These are phyloP conservation scores for Quercus berberidifolia DNA, from an alignment of 306 rosid species.

Conservation along the genomic window DNA sequence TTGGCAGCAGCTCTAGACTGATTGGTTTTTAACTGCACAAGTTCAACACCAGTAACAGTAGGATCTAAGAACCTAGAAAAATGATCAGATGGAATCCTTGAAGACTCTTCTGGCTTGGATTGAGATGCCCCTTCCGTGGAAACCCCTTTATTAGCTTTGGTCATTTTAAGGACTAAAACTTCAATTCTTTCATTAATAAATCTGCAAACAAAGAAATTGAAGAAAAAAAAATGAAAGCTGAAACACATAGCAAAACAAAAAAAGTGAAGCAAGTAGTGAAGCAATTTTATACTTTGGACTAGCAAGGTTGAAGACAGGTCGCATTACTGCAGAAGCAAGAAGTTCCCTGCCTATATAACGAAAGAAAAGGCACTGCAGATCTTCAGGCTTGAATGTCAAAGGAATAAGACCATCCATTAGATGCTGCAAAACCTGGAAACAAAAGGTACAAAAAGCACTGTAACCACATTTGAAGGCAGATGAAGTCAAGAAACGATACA, in stretches of 20 bases:
- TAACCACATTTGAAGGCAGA: constrained; percentile 16
- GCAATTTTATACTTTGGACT: constrained; percentile 65
- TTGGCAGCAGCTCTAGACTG: constrained; percentile 40
- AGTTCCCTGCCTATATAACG: constrained; percentile 86
- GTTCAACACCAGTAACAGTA: constrained; percentile 88
- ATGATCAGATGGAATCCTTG: constrained; percentile 52
- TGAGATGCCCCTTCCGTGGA: constrained; percentile 36
- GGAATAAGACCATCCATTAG: constrained; percentile 85
- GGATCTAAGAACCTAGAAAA: constrained; percentile 69
- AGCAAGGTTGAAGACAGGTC: constrained; percentile 85
- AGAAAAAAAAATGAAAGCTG: constrained; percentile 26
- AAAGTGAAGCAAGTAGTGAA: constrained; percentile 18
- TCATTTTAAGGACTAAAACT: constrained; percentile 60
- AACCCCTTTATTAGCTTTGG: constrained; percentile 54
- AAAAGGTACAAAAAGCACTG: constrained; percentile 26
- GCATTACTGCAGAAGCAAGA: constrained; percentile 92
- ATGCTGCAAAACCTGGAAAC: constrained; percentile 88
- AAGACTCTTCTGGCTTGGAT: constrained; percentile 48
- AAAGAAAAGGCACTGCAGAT: constrained; percentile 82
- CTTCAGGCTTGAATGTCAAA: constrained; percentile 70
- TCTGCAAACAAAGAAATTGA: constrained; percentile 49
- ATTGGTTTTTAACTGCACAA: constrained; percentile 65
- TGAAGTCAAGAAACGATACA: constrained; percentile 9
- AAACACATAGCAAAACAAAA: constrained; percentile 3
- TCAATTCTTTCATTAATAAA: constrained; percentile 94